These are phyloP conservation scores for Haplosporangium sp. DNA, from an alignment of 371 early-diverging fungal genomes.

Conservation along the genomic window DNA sequence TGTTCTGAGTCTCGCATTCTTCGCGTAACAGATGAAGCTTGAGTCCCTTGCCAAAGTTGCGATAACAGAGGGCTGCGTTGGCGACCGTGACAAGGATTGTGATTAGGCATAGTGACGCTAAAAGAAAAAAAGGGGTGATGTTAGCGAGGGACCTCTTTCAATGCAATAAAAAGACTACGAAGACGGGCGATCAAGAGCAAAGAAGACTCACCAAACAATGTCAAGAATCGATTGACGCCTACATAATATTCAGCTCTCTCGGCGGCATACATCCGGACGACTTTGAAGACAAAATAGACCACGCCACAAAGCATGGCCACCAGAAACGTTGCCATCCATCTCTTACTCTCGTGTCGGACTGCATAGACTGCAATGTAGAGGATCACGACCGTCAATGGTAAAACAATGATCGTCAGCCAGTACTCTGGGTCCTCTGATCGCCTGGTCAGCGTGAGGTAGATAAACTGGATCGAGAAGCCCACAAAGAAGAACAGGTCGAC, in stretches of 20 bases:
- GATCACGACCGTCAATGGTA: constrained; percentile 77
- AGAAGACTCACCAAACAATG: constrained; percentile 80
- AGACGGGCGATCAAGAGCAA: neutral
- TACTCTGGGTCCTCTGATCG: constrained; percentile 67
- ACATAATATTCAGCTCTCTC: constrained; percentile 68
- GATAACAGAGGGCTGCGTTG: constrained; percentile 75
- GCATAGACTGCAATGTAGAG: constrained; percentile 82
- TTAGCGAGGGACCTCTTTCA: neutral
- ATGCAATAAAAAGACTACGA: neutral
- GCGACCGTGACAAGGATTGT: constrained; percentile 76
- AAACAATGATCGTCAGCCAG: constrained; percentile 79
- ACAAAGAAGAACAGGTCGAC: constrained; percentile 90
- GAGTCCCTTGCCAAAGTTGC: constrained; percentile 88
- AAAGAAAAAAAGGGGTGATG: neutral
- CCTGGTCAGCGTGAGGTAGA: constrained; percentile 75
- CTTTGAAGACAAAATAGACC: constrained; percentile 89
- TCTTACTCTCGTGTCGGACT: constrained; percentile 72
- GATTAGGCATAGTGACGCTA: constrained; percentile 75
- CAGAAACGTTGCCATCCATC: constrained; percentile 75
- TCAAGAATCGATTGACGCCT: constrained; percentile 79
- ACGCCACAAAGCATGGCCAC: constrained; percentile 74
- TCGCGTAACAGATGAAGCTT: constrained; percentile 55
- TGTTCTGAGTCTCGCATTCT: constrained; percentile 7
- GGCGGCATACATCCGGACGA: constrained; percentile 81
- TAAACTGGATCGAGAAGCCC: constrained; percentile 88